A percentile compares a stretch with the other conserved stretches of the same genome.
phyloP scores from a whole-genome alignment of 116 monocot genomes.

The Posidonia oceanica region DNA sequence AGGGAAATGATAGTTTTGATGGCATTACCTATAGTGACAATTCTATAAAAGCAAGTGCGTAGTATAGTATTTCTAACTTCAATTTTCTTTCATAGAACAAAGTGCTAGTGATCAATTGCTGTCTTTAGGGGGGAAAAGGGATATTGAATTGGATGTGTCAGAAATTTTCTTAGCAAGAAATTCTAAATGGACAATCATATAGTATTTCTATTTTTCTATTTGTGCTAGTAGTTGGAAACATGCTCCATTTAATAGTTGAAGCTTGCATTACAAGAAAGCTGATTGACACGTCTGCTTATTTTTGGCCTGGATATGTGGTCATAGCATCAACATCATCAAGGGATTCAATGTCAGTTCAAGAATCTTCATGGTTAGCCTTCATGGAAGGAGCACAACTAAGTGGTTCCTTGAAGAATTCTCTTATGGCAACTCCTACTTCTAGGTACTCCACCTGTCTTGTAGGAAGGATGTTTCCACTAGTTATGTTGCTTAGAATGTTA shows the following conservation, averaged over 20 bases:
- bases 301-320: conserved; percentile 85
- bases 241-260: conserved; percentile 91
- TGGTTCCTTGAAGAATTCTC: conserved; percentile 49
- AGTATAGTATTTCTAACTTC: neutral
- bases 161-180: neutral
- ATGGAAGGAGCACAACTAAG: conserved; percentile 64
- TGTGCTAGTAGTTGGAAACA: conserved; percentile 52
- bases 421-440: conserved; percentile 67
- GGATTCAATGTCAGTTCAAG: conserved; percentile 36
- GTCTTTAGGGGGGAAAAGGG: neutral
- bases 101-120: neutral
- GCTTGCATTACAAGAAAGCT: conserved; percentile 85
- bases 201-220: neutral
- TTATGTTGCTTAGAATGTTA: neutral
- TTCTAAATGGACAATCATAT: neutral
- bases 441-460: conserved; percentile 32
- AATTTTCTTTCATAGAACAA: neutral
- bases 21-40: conserved; percentile 16
- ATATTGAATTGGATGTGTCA: neutral
- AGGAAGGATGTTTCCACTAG: neutral
- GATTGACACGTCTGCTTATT: conserved; percentile 87
- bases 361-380: conserved; percentile 70
- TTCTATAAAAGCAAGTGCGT: conserved; percentile 61
- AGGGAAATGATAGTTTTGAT: conserved; percentile 23
- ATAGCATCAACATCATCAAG: conserved; percentile 18